phyloP scores from a whole-genome alignment of 1,284 basidiomycete genomes.

The Sphaerobolus stellatus region DNA sequence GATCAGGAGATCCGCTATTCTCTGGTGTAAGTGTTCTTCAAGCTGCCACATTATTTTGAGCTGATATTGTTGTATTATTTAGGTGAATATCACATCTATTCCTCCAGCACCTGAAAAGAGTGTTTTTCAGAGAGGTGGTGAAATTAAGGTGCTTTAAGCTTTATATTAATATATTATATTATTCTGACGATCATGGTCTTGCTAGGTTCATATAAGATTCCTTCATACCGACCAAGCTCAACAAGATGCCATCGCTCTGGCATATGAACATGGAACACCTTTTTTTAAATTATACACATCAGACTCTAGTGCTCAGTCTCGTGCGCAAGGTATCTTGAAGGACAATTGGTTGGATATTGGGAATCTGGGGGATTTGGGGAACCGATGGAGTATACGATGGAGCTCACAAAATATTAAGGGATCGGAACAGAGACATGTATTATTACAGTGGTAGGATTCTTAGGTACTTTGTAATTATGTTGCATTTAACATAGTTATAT shows the following conservation, averaged over 20 bases:
- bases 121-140: no score
- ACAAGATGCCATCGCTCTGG: not conserved
- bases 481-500: not conserved
- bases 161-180: no score
- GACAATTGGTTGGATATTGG: not conserved
- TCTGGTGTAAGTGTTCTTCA: no score
- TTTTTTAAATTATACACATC: not conserved
- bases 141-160: no score
- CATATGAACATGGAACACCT: not conserved
- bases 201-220: not conserved
- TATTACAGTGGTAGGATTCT: conserved; percentile 2
- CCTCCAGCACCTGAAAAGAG: no score
- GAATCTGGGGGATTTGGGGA: not conserved
- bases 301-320: not conserved
- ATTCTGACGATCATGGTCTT: no score
- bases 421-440: not conserved
- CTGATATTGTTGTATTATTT: no score
- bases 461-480: not conserved
- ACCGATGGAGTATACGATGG: not conserved
- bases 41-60: no score
- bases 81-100: no score
- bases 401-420: not conserved
- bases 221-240: not conserved
- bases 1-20: no score
- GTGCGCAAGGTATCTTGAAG: not conserved